Percentiles rank a stretch among this genome's conserved stretches.
Conservation (phyloP, 352 stramenopile species). For the Blastocystis sp. region DNA sequence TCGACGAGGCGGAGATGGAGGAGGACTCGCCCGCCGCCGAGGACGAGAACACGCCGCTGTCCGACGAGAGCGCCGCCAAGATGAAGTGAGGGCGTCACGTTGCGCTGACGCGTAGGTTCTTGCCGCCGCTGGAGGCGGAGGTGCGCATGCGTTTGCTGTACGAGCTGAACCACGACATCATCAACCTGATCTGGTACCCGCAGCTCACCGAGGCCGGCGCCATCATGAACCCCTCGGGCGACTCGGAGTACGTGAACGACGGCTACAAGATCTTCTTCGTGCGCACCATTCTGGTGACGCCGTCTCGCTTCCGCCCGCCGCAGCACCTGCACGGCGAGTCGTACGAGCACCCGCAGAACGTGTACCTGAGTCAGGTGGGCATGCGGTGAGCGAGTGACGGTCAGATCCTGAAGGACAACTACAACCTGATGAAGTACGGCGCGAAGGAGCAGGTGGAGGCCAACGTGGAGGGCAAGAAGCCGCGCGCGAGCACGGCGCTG, state of each 20-base stretch:
- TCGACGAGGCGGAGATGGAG: slow-evolving; percentile 83
- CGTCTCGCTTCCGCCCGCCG: slow-evolving; percentile 95
- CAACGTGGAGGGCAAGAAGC: slow-evolving; percentile 64
- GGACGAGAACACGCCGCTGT: neutral
- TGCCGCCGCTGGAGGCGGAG: slow-evolving; percentile 92
- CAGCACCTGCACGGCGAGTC: slow-evolving; percentile 91
- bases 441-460: slow-evolving; percentile 77
- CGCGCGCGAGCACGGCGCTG: slow-evolving; percentile 76
- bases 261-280: slow-evolving; percentile 76
- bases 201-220: slow-evolving; percentile 62
- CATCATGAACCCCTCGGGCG: slow-evolving; percentile 76
- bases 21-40: slow-evolving; percentile 75
- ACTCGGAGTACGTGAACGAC: slow-evolving; percentile 51
- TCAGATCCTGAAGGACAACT: slow-evolving; percentile 90
- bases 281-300: slow-evolving; percentile 92
- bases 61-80: slow-evolving; percentile 62
- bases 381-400: neutral
- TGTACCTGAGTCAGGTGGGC: slow-evolving; percentile 81
- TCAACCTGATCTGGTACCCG: slow-evolving; percentile 86
- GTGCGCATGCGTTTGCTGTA: slow-evolving; percentile 92
- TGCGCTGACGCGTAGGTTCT: slow-evolving; percentile 84
- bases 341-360: slow-evolving; percentile 97
- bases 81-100: slow-evolving; percentile 65
- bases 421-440: slow-evolving; percentile 84
- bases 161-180: slow-evolving; percentile 88